Evolutionary conservation across 768 basidiomycete species (phyloP).

Genomic region (Rhodotorula diobovata): DNA sequence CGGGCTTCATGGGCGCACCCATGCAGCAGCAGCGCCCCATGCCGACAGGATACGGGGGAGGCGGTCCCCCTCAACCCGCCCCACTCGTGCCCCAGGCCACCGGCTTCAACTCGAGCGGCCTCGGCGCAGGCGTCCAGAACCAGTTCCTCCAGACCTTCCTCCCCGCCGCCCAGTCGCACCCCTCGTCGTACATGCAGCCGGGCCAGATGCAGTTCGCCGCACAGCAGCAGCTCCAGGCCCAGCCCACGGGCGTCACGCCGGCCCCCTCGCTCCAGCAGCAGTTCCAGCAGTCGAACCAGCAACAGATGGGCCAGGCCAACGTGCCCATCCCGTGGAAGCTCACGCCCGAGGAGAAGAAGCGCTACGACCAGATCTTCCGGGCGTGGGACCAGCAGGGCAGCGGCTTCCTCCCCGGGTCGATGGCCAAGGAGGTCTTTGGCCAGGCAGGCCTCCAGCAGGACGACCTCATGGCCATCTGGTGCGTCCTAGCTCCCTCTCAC

Average conservation of each 20-base stretch:
- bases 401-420: conserved; percentile 80
- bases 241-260: conserved; percentile 60
- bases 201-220: conserved; percentile 35
- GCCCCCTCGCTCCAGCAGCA: conserved; percentile 43
- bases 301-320: conserved; percentile 60
- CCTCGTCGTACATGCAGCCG: conserved; percentile 4
- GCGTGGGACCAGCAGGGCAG: conserved; percentile 81
- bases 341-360: conserved; percentile 85
- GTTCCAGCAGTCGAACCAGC: conserved; percentile 41
- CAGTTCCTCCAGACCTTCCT: conserved; percentile 61
- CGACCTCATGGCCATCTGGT: conserved; percentile 92
- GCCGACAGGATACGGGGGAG: conserved; percentile 50
- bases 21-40: conserved; percentile 40
- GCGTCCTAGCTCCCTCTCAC: too few relatives aligned
- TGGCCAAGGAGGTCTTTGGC: conserved; percentile 86
- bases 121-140: conserved; percentile 27
- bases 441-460: conserved; percentile 83
- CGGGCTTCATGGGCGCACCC: conserved; percentile 50
- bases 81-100: conserved; percentile 69
- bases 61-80: conserved; percentile 55
- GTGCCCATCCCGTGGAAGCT: conserved; percentile 80
- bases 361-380: conserved; percentile 91
- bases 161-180: conserved; percentile 52
- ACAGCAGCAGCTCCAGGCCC: conserved; percentile 47
- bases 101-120: conserved; percentile 57